phyloP scores from a whole-genome alignment of 371 early-diverging fungal species.

The Mucor plumbeus region DNA sequence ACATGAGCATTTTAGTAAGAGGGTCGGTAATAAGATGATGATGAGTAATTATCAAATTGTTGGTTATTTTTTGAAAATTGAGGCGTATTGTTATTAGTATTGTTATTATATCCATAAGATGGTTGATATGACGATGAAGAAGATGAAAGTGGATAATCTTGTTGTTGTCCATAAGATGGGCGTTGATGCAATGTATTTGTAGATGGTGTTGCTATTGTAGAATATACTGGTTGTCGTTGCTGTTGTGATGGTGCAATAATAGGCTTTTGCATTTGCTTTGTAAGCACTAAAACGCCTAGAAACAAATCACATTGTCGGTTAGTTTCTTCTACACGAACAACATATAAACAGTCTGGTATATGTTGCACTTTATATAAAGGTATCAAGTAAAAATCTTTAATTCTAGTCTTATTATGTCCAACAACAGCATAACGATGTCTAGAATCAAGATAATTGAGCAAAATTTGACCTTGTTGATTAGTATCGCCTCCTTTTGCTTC shows the following conservation, averaged over 20 bases:
- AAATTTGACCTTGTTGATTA: constrained; percentile 38
- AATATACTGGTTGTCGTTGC: neutral
- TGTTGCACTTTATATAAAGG: constrained; percentile 58
- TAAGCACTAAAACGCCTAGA: constrained; percentile 60
- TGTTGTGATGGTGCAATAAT: neutral
- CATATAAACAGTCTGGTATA: constrained; percentile 61
- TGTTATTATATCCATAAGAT: neutral
- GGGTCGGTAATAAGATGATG: constrained; percentile 8
- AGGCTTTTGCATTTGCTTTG: constrained; percentile 31
- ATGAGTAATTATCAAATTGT: neutral
- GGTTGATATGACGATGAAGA: constrained; percentile 4
- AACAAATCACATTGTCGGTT: constrained; percentile 46
- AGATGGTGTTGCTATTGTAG: neutral
- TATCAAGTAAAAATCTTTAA: constrained; percentile 80
- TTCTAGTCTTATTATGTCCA: constrained; percentile 63
- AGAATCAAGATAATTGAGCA: constrained; percentile 66
- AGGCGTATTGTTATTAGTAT: neutral
- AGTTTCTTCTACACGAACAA: constrained; percentile 47
- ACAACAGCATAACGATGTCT: constrained; percentile 74
- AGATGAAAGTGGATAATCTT: neutral
- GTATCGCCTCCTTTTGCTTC: constrained; percentile 23
- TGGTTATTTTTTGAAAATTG: neutral
- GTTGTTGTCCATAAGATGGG: neutral
- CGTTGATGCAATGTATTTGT: neutral
- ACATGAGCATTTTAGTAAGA: neutral